Conservation (phyloP, 352 stramenopile genomes). For the Phytopythium montanum region DNA sequence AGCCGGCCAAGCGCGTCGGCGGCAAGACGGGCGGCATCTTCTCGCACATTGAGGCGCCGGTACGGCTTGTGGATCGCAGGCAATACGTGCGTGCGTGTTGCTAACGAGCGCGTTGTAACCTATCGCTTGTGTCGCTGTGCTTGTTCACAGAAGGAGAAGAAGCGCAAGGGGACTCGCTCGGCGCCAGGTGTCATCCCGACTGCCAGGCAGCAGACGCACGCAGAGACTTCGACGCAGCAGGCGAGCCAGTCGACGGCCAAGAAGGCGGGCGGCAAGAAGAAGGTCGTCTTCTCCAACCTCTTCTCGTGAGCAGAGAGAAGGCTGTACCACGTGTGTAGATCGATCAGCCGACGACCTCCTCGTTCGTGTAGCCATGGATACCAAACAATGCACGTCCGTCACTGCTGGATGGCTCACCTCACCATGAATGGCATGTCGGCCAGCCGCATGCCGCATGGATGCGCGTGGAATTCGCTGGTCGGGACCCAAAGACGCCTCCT, state of each 20-base stretch:
- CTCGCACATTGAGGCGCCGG: conserved; percentile 62
- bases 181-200: background rate
- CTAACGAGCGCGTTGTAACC: background rate
- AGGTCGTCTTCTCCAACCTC: conserved; percentile 76
- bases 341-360: too few species aligned
- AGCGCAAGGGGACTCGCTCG: conserved; percentile 34
- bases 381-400: too few species aligned
- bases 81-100: background rate
- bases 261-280: conserved; percentile 63
- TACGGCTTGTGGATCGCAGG: conserved; percentile 14
- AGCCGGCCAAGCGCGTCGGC: conserved; percentile 45
- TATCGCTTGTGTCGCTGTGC: background rate
- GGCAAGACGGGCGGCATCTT: conserved; percentile 86
- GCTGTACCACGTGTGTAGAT: too few species aligned
- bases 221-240: background rate
- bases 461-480: background rate
- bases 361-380: too few species aligned
- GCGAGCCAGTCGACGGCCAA: conserved; percentile 9
- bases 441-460: background rate
- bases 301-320: conserved; percentile 40
- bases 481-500: background rate
- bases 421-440: background rate
- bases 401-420: background rate
- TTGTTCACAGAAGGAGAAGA: conserved; percentile 52
- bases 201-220: background rate